A percentile compares a stretch with the other conserved stretches of the same genome.
Conservation (phyloP, 495 filamentous ascomycete genomes). For the Parathielavia appendiculata region DNA sequence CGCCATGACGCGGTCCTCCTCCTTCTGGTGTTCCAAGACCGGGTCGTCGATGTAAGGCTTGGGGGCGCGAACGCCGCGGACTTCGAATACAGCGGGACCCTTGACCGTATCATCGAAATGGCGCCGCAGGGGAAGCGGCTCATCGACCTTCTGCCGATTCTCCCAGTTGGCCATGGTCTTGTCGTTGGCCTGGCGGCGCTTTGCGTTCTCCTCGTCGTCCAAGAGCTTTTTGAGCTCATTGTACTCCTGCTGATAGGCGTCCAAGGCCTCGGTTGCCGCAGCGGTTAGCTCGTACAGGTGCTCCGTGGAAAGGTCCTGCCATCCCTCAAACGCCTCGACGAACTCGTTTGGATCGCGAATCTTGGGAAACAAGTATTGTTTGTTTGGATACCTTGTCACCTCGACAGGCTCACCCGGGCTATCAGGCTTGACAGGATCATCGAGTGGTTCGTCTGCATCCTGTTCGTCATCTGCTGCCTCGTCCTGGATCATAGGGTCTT, state of each 20-base stretch:
- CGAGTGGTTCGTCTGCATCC: conserved; percentile 21
- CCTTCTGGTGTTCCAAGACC: conserved; percentile 30
- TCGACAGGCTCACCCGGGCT: conserved; percentile 23
- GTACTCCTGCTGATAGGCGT: conserved; percentile 61
- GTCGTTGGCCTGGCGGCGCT: conserved; percentile 39
- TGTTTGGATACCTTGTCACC: conserved; percentile 21
- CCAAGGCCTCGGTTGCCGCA: conserved; percentile 49
- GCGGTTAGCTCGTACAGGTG: conserved; percentile 52
- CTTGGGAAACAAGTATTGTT: conserved; percentile 33
- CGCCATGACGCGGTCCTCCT: conserved; percentile 44
- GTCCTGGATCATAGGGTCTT: conserved; percentile 19
- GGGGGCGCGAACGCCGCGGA: conserved; percentile 38
- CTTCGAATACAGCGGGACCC: conserved; percentile 33
- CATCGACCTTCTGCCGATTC: conserved; percentile 30
- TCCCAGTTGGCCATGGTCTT: conserved; percentile 35
- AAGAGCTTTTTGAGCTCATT: conserved; percentile 53
- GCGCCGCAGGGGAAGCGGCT: conserved; percentile 26
- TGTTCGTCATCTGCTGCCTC: conserved; percentile 27
- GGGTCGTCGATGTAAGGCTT: conserved; percentile 34
- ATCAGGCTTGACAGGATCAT: conserved; percentile 8
- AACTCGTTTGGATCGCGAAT: conserved; percentile 36
- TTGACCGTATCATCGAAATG: conserved; percentile 32
- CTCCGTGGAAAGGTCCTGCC: conserved; percentile 36
- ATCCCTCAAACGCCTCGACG: conserved; percentile 31
- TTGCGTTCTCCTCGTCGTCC: conserved; percentile 45